phyloP scores from a whole-genome alignment of 2,329 filamentous ascomycete genomes.

The Ilyonectria mors-panacis region DNA sequence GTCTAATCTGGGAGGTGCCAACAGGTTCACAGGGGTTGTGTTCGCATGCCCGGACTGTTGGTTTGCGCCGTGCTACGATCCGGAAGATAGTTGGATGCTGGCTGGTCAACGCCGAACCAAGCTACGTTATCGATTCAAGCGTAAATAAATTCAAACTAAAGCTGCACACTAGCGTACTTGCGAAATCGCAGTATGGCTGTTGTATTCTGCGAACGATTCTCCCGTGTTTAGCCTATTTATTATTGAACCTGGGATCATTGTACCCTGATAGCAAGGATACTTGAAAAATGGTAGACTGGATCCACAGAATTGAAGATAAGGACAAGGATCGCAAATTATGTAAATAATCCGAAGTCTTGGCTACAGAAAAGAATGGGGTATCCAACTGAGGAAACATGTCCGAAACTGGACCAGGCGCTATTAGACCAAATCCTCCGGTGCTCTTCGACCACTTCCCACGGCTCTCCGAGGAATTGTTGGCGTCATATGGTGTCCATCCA shows the following conservation, averaged over 20 bases:
- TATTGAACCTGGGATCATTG: no score
- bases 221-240: no score
- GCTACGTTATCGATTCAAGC: not conserved
- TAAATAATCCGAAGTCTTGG: no score
- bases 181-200: no score
- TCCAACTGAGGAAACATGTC: not conserved
- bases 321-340: no score
- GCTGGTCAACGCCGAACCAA: not conserved
- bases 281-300: no score
- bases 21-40: not conserved
- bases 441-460: slow-evolving; percentile 26
- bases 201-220: no score
- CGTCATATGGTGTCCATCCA: slow-evolving; percentile 4
- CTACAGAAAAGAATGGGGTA: not conserved
- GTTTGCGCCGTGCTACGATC: not conserved
- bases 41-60: not conserved
- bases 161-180: not conserved
- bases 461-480: slow-evolving; percentile 34
- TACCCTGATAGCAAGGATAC: no score
- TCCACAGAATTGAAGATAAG: no score
- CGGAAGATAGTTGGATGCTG: not conserved
- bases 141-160: not conserved
- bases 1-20: not conserved
- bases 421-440: slow-evolving; percentile 35
- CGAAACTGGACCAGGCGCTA: not conserved